Evolutionary conservation across 1,284 basidiomycete genomes (phyloP).

Genomic region (Lentinus polychrous): DNA sequence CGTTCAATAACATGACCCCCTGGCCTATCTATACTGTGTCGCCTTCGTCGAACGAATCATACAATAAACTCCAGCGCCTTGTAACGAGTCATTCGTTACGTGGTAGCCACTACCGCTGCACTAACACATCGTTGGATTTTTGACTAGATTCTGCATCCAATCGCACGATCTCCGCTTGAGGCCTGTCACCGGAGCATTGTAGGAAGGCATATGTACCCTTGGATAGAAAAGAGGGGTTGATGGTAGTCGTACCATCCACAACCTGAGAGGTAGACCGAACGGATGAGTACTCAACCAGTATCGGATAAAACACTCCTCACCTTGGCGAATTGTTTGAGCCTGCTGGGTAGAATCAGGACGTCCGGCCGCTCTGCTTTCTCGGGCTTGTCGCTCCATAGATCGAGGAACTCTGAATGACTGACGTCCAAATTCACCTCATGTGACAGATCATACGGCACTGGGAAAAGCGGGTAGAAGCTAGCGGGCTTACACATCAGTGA

Average conservation of each 20-base stretch:
- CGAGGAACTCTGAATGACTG: constrained; percentile 57
- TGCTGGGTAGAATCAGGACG: constrained; percentile 79
- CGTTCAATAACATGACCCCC: too few species aligned
- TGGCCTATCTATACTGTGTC: too few species aligned
- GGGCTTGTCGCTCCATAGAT: constrained; percentile 33
- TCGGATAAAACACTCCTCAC: constrained; percentile 30
- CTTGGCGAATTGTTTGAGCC: constrained; percentile 82
- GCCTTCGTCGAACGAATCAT: too few species aligned
- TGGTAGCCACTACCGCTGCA: neutral
- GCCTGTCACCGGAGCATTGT: constrained; percentile 16
- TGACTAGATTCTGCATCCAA: neutral
- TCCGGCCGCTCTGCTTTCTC: constrained; percentile 53
- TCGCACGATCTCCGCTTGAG: neutral
- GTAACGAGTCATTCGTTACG: too few species aligned
- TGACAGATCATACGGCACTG: constrained; percentile 67
- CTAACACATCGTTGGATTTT: neutral
- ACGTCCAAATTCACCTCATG: constrained; percentile 85
- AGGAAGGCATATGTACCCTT: constrained; percentile 52
- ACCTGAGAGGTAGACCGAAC: constrained; percentile 31
- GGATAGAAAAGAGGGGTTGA: constrained; percentile 69
- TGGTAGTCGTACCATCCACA: constrained; percentile 55
- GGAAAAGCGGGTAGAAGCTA: constrained; percentile 95
- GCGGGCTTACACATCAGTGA: neutral
- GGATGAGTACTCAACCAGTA: neutral
- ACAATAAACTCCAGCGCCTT: too few species aligned